Base-by-base conservation (phyloP, 208 protist species). In the Naegleria lovaniensis region DNA sequence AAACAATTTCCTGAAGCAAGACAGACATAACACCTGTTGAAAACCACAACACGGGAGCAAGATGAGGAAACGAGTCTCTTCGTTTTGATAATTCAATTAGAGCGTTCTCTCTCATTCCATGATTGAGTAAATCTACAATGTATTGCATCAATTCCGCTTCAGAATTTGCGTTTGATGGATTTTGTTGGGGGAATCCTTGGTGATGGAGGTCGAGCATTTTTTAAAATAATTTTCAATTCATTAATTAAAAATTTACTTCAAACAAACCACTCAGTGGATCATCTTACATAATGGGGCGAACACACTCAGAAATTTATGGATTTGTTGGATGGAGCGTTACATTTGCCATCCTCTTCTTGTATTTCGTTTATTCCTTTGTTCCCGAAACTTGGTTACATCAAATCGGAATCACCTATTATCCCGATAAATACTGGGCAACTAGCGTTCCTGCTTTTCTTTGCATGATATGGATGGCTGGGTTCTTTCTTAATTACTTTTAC, bases 21-120 rank as follows among this genome's bases (percentile, higher is more conserved):
- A 98, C 98, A 0, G 98, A 94, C 93, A 99, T 99, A 25, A 98
- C 97, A 5, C 98, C 98, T 90, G 98, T 97, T 40, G 96, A 97
- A 94, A 99, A 97, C 98, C 99, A 99, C 79, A 99, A 92, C 11
- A 99, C 97, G 0, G 97, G 97, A 16, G 98, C 99, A 15, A 99
- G 94, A 84, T 98, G 93, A n/a, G 40, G n/a, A 90, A 97, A 98
- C 15, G 93, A 93, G 38, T 99, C 98, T 6, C 98, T 93, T 85
- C 98, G 96, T 94, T 99, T 99, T 76, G 95, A 96, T 7, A 99
- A 94, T 83, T 98, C 96, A 16, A 96, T 90, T 86, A 99, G 96
- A 6, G 98, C 97, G 25, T 94, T 92, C 91, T 99, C 98, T 48
- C 97, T 95, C 83, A 94, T 92, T 3, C 97, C 94, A 11, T 92